Evolutionary conservation across 768 basidiomycete species (phyloP).

Genomic region (Boletus rex-veris): DNA sequence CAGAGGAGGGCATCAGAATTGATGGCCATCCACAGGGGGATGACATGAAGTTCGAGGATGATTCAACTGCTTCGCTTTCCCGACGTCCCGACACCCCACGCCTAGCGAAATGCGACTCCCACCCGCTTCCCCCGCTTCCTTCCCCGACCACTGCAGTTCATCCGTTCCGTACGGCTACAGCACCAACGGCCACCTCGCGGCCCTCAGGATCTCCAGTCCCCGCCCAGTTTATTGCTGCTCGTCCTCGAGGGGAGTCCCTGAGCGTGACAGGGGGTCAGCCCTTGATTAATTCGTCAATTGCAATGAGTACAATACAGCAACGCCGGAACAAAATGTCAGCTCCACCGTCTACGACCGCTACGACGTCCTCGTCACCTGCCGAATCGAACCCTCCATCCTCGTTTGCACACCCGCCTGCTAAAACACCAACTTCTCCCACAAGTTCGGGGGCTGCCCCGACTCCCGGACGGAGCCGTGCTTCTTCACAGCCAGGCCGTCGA

Average conservation of each 20-base stretch:
- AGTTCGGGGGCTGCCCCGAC: conserved; percentile 35
- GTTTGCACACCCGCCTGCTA: conserved; percentile 31
- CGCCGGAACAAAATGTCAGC: conserved; percentile 65
- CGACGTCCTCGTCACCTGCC: conserved; percentile 31
- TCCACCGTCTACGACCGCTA: conserved; percentile 40
- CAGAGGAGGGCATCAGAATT: conserved; percentile 51
- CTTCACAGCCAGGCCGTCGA: conserved; percentile 73
- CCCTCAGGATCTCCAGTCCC: conserved; percentile 51
- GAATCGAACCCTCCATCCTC: conserved; percentile 38
- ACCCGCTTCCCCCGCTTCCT: conserved; percentile 66
- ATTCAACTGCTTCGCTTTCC: conserved; percentile 29
- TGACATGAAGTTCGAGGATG: conserved; percentile 29
- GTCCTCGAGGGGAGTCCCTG: conserved; percentile 57
- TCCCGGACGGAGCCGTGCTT: conserved; percentile 57
- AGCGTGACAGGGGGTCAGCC: conserved; percentile 31
- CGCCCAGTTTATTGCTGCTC: conserved; percentile 39
- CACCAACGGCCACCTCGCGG: conserved; percentile 17
- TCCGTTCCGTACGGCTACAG: conserved; percentile 27
- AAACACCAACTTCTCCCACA: conserved; percentile 38
- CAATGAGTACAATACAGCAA: conserved; percentile 64
- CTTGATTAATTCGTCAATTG: conserved; percentile 57
- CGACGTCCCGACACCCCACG: conserved; percentile 42
- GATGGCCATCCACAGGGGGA: conserved; percentile 34
- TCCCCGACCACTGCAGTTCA: conserved; percentile 37
- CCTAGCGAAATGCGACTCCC: conserved; percentile 48